phyloP scores from a whole-genome alignment of 768 basidiomycete species.

The Amanita rubescens region DNA sequence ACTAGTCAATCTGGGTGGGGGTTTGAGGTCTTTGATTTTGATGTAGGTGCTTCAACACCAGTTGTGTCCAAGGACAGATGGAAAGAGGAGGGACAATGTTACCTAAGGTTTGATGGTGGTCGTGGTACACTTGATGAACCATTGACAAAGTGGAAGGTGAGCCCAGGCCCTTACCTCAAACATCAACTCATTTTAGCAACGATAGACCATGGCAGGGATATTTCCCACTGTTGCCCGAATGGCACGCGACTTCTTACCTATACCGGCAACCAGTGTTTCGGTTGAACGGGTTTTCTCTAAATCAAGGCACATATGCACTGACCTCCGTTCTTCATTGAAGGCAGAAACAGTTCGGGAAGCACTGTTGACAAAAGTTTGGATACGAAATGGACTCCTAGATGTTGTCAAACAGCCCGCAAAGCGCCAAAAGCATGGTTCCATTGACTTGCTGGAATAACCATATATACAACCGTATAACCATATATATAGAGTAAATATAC shows the following conservation, averaged over 20 bases:
- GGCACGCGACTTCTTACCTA: constrained; percentile 25
- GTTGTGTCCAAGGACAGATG: too few species aligned
- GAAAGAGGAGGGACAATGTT: too few species aligned
- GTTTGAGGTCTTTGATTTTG: too few species aligned
- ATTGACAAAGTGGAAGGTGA: neutral
- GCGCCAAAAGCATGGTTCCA: too few species aligned
- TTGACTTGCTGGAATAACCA: too few species aligned
- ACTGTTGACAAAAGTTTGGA: constrained; percentile 24
- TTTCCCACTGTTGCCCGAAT: constrained; percentile 23
- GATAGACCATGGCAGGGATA: constrained; percentile 14
- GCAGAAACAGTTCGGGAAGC: constrained; percentile 20
- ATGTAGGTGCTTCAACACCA: too few species aligned
- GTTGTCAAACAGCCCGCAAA: too few species aligned
- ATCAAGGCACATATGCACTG: constrained; percentile 22
- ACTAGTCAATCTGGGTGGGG: too few species aligned
- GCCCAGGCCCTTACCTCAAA: too few species aligned
- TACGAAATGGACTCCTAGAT: constrained; percentile 12
- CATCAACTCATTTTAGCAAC: too few species aligned
- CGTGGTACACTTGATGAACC: constrained; percentile 15
- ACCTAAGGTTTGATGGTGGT: constrained; percentile 18
- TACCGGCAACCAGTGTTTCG: constrained; percentile 25
- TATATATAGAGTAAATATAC: too few species aligned
- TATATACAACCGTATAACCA: too few species aligned
- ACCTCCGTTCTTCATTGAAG: constrained; percentile 20
- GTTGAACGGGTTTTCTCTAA: constrained; percentile 26